A percentile compares a stretch with the other conserved stretches of the same genome.
These are phyloP conservation scores for Chaetomium globosum DNA, from an alignment of 2,329 filamentous ascomycete species.

Conservation along the genomic window DNA sequence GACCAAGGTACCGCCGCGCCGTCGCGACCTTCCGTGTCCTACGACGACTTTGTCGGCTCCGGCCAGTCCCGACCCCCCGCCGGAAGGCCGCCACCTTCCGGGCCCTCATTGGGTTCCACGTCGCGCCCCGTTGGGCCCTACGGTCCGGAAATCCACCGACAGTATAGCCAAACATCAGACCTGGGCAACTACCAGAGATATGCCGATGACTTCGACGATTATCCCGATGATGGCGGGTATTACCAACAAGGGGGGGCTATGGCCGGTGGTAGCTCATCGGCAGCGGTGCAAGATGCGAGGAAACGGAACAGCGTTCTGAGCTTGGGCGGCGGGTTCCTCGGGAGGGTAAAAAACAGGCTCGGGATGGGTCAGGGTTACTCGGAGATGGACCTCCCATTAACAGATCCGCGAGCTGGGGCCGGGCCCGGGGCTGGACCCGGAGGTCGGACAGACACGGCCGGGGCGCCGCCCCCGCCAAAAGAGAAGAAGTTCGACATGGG, in stretches of 20 bases:
- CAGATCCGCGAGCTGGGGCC: slow-evolving; percentile 65
- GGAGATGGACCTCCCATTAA: slow-evolving; percentile 96
- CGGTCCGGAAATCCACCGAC: slow-evolving; percentile 46
- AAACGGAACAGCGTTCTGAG: slow-evolving; percentile 88
- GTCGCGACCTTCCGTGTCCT: slow-evolving; percentile 82
- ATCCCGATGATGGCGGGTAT: slow-evolving; percentile 73
- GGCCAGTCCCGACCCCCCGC: slow-evolving; percentile 54
- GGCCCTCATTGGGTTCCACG: slow-evolving; percentile 26
- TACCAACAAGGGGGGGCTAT: slow-evolving; percentile 74
- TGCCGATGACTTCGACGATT: slow-evolving; percentile 83
- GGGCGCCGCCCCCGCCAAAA: slow-evolving; percentile 37
- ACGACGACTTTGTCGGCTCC: slow-evolving; percentile 89
- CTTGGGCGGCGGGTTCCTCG: slow-evolving; percentile 83
- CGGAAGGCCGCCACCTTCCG: slow-evolving; percentile 45
- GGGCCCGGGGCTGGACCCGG: slow-evolving; percentile 54
- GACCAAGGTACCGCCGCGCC: slow-evolving; percentile 65
- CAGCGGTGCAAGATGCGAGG: slow-evolving; percentile 49
- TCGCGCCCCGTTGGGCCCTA: slow-evolving; percentile 49
- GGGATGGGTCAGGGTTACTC: slow-evolving; percentile 89
- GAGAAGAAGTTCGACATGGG: slow-evolving; percentile 66
- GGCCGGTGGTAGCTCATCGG: slow-evolving; percentile 50
- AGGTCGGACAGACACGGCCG: slow-evolving; percentile 45
- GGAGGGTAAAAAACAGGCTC: slow-evolving; percentile 84
- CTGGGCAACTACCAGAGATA: slow-evolving; percentile 89
- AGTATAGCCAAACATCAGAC: slow-evolving; percentile 75